These are phyloP conservation scores for Solanum clarkiae DNA, from an alignment of 257 asterid species.

Conservation along the genomic window DNA sequence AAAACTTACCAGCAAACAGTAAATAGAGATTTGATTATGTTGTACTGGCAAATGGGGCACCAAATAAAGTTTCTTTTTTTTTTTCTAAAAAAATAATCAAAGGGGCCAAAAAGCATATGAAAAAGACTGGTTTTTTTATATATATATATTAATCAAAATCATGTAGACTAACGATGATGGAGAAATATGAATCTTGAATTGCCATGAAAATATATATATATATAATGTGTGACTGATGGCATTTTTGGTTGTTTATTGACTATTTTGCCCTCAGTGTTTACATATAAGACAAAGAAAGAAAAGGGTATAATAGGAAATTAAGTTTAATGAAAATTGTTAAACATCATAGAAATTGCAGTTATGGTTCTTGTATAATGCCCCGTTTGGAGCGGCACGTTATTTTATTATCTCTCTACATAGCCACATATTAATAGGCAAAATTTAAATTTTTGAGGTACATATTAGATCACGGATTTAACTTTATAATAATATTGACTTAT, in stretches of 20 bases:
- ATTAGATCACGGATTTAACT: neutral
- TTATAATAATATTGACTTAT: neutral
- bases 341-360: neutral
- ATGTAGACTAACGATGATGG: neutral
- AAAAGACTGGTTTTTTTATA: neutral
- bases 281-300: neutral
- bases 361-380: constrained; percentile 1
- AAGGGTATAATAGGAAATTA: neutral
- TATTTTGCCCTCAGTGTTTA: neutral
- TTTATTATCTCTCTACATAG: constrained; percentile 2
- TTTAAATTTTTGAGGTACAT: neutral
- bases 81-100: neutral
- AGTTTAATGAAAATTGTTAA: neutral
- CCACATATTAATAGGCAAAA: neutral
- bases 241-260: neutral
- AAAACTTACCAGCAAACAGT: constrained; percentile 2
- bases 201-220: neutral
- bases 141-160: neutral
- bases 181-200: neutral
- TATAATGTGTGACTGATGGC: neutral
- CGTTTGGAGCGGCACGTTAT: constrained; percentile 5
- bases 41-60: neutral
- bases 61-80: neutral
- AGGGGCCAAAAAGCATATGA: neutral
- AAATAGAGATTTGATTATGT: neutral